Evolutionary conservation across 192 early-diverging fungal species (phyloP).

Genomic region (Powellomyces hirtus): DNA sequence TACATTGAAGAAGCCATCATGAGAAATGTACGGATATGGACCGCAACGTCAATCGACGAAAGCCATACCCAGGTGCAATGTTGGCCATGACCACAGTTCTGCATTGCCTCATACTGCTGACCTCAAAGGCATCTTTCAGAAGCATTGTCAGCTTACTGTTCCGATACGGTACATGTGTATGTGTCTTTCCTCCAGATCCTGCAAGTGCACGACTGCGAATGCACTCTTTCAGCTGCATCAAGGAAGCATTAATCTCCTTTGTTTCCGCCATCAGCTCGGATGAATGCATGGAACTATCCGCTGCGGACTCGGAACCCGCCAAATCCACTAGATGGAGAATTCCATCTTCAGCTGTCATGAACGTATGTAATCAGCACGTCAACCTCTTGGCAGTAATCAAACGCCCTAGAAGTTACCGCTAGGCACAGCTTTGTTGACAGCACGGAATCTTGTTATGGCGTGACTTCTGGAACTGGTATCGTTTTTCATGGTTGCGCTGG

Average conservation of each 20-base stretch:
- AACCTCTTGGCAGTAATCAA: too few species aligned
- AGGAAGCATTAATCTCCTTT: conserved; percentile 41
- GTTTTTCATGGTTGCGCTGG: not conserved
- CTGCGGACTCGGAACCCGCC: conserved; percentile 42
- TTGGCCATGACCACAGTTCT: conserved; percentile 44
- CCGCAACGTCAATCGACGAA: too few species aligned
- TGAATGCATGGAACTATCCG: conserved; percentile 32
- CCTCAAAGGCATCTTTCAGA: conserved; percentile 48
- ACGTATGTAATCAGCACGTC: too few species aligned
- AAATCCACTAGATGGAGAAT: conserved; percentile 47
- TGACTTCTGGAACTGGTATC: not conserved
- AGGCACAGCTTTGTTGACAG: not conserved
- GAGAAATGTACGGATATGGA: too few species aligned
- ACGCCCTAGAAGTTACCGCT: too few species aligned
- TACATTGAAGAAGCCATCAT: too few species aligned
- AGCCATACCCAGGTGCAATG: conserved; percentile 25
- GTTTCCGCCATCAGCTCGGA: conserved; percentile 44
- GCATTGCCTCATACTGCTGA: conserved; percentile 25
- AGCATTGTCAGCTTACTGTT: conserved; percentile 44
- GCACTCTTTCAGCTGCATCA: conserved; percentile 49
- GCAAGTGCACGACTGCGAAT: conserved; percentile 42
- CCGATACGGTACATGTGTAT: conserved; percentile 46
- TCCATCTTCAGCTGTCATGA: conserved; percentile 32
- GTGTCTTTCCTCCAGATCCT: conserved; percentile 8
- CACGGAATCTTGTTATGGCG: not conserved